These are phyloP conservation scores for Magnaporthiopsis poae DNA, from an alignment of 2,329 filamentous ascomycete genomes.

Conservation along the genomic window DNA sequence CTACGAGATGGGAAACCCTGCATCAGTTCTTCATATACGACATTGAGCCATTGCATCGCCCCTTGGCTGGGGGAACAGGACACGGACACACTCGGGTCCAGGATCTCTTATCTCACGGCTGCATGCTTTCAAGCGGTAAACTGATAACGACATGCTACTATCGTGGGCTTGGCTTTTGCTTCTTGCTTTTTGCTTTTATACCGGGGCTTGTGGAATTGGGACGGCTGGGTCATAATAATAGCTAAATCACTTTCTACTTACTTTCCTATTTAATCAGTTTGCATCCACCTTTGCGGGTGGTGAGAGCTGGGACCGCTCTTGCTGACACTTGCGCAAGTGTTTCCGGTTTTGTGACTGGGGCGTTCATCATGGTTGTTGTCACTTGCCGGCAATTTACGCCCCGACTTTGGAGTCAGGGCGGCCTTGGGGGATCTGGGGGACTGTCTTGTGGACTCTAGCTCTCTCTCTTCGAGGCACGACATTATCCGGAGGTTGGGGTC, in stretches of 20 bases:
- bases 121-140: not conserved
- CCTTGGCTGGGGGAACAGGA: constrained; percentile 3
- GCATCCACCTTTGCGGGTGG: no score
- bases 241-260: not conserved
- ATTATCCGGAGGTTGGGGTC: no score
- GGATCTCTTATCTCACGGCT: not conserved
- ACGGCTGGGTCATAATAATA: not conserved
- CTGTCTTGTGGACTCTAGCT: no score
- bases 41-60: not conserved
- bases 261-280: not conserved
- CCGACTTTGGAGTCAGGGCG: no score
- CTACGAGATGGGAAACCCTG: constrained; percentile 4
- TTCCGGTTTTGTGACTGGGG: no score
- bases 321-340: no score
- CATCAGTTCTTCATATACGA: constrained; percentile 1
- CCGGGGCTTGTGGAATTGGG: not conserved
- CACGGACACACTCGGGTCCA: not conserved
- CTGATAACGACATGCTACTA: not conserved
- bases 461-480: no score
- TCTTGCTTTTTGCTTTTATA: not conserved
- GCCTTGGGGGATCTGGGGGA: no score
- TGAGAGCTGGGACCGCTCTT: no score
- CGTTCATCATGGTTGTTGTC: no score
- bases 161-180: not conserved
- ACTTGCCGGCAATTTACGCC: no score